Conservation (phyloP, 768 basidiomycete species). For the Tricholoma matsutake region DNA sequence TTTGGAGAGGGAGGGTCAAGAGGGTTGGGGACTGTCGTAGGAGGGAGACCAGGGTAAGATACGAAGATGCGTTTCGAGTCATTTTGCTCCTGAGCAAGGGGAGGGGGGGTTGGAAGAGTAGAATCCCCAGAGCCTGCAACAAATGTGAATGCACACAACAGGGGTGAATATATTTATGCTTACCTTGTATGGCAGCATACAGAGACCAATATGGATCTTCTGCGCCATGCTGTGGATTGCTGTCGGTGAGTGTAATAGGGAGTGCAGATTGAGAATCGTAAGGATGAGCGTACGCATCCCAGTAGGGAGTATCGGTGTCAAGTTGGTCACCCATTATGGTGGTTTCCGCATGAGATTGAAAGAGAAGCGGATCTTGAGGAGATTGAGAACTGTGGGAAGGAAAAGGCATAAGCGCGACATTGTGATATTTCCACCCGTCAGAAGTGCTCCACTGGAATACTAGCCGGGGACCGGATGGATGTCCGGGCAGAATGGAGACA, state of each 20-base stretch:
- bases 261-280: conserved; percentile 25
- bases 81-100: conserved; percentile 25
- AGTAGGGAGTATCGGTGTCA: conserved; percentile 59
- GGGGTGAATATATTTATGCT: conserved; percentile 9
- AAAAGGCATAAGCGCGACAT: conserved; percentile 68
- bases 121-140: conserved; percentile 67
- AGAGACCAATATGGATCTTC: conserved; percentile 78
- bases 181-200: conserved; percentile 69
- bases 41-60: conserved; percentile 24
- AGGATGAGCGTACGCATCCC: conserved; percentile 58
- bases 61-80: conserved; percentile 31
- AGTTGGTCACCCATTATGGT: conserved; percentile 24
- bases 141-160: background rate
- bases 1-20: conserved; percentile 41
- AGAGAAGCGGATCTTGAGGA: conserved; percentile 26
- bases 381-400: conserved; percentile 39
- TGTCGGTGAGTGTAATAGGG: conserved; percentile 15
- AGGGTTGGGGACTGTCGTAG: conserved; percentile 34
- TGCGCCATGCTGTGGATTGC: conserved; percentile 22
- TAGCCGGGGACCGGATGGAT: conserved; percentile 44
- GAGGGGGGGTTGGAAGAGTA: conserved; percentile 53
- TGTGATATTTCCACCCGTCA: conserved; percentile 67
- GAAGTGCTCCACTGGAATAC: conserved; percentile 63
- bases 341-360: conserved; percentile 25
- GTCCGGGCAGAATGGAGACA: conserved; percentile 40